Percentiles rank a stretch among this genome's conserved stretches.
Evolutionary conservation across 306 rosid species (phyloP).

Genomic region (Castanospermum australe): DNA sequence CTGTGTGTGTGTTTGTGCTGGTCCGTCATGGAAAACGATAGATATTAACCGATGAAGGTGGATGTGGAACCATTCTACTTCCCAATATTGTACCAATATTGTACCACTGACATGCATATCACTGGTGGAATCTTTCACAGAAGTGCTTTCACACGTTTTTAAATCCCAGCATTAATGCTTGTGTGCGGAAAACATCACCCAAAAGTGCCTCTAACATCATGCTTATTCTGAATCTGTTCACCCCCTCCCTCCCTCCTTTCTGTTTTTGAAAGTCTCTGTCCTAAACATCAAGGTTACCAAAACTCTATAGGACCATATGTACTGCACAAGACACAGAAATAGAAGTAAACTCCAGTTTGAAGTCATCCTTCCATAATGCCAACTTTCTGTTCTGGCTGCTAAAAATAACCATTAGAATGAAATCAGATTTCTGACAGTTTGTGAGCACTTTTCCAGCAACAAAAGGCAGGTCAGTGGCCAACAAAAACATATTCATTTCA

Average conservation of each 20-base stretch:
- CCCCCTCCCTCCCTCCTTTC: not conserved
- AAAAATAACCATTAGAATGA: not conserved
- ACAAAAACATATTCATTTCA: not conserved
- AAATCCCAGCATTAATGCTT: not conserved
- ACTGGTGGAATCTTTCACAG: constrained; percentile 25
- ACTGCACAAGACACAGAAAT: not conserved
- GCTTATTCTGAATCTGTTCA: not conserved
- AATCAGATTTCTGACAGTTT: not conserved
- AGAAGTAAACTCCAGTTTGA: not conserved
- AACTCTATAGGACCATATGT: not conserved
- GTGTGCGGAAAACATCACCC: constrained; percentile 9
- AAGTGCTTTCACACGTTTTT: constrained; percentile 18
- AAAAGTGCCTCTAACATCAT: constrained; percentile 18
- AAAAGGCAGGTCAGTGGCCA: not conserved
- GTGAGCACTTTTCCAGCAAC: not conserved
- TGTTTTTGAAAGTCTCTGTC: not conserved
- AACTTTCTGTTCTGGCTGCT: not conserved
- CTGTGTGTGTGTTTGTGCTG: not conserved
- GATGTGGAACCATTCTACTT: constrained; percentile 27
- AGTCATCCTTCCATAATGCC: not conserved
- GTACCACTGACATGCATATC: not conserved
- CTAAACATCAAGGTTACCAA: not conserved
- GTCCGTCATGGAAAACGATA: not conserved
- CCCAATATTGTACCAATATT: constrained; percentile 11
- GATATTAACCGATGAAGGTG: constrained; percentile 43